A percentile compares a stretch with the other conserved stretches of the same genome.
These are phyloP conservation scores for Leonotis leonurus DNA, from an alignment of 257 asterid species.

Conservation along the genomic window DNA sequence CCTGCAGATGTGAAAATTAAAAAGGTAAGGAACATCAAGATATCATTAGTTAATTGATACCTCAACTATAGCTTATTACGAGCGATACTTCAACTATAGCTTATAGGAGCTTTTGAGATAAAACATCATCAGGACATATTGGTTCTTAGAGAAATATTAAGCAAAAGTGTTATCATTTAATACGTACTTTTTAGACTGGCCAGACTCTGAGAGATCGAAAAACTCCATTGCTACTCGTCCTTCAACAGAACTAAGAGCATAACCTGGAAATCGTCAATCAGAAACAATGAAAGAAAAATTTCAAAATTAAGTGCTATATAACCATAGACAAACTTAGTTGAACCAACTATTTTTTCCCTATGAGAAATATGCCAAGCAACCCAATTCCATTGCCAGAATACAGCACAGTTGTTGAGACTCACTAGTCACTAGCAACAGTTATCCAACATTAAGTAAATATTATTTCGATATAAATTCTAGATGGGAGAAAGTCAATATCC, in stretches of 20 bases:
- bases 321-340: not conserved
- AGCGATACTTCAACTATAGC: too few relatives aligned
- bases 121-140: not conserved
- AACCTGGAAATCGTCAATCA: constrained; percentile 69
- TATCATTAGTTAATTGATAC: not conserved
- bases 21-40: not conserved
- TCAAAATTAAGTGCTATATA: not conserved
- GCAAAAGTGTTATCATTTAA: not conserved
- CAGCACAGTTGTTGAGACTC: not conserved
- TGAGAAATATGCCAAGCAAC: not conserved
- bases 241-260: constrained; percentile 93
- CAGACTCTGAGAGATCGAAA: constrained; percentile 74
- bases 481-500: not conserved
- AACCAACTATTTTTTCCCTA: not conserved
- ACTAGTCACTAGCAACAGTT: not conserved
- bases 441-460: not conserved
- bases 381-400: not conserved
- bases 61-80: too few relatives aligned
- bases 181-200: constrained; percentile 75
- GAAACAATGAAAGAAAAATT: not conserved
- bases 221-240: constrained; percentile 93
- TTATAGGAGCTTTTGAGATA: not conserved
- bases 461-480: not conserved
- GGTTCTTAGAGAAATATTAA: not conserved
- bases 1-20: constrained; percentile 33